Evolutionary conservation across 2,329 filamentous ascomycete genomes (phyloP).

Genomic region (Trichoderma harzianum): DNA sequence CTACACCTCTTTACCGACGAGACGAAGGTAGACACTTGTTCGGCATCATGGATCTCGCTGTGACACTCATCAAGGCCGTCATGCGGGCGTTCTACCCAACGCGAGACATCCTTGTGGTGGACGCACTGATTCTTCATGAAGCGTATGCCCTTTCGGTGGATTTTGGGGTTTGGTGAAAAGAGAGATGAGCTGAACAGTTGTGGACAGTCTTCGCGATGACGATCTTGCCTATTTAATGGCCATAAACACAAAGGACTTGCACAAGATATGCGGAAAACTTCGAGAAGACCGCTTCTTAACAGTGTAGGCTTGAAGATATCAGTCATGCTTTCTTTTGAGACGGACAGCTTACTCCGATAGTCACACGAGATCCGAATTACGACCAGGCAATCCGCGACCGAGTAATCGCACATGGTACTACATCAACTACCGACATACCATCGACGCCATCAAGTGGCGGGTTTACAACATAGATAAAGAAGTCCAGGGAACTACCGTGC

Average conservation of each 20-base stretch:
- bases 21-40: background rate
- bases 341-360: conserved; percentile 49
- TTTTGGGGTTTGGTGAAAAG: background rate
- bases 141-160: conserved; percentile 48
- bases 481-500: conserved; percentile 78
- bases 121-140: conserved; percentile 82
- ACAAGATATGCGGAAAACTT: conserved; percentile 81
- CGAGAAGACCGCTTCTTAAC: conserved; percentile 82
- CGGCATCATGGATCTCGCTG: conserved; percentile 51
- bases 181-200: conserved; percentile 61
- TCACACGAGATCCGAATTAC: conserved; percentile 64
- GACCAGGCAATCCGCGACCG: conserved; percentile 76
- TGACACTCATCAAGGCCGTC: conserved; percentile 80
- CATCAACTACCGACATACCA: conserved; percentile 89
- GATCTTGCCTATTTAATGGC: conserved; percentile 84
- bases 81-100: conserved; percentile 84
- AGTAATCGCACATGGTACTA: conserved; percentile 93
- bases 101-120: conserved; percentile 78
- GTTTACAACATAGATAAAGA: conserved; percentile 84
- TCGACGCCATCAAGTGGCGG: conserved; percentile 95
- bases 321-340: background rate
- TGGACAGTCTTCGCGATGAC: conserved; percentile 73
- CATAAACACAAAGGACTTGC: conserved; percentile 87
- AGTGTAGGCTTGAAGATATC: conserved; percentile 53
- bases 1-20: background rate